Percentiles rank a stretch among this genome's conserved stretches.
Evolutionary conservation across 805 yeast genomes (phyloP).

Genomic region (Candida hispaniensis): DNA sequence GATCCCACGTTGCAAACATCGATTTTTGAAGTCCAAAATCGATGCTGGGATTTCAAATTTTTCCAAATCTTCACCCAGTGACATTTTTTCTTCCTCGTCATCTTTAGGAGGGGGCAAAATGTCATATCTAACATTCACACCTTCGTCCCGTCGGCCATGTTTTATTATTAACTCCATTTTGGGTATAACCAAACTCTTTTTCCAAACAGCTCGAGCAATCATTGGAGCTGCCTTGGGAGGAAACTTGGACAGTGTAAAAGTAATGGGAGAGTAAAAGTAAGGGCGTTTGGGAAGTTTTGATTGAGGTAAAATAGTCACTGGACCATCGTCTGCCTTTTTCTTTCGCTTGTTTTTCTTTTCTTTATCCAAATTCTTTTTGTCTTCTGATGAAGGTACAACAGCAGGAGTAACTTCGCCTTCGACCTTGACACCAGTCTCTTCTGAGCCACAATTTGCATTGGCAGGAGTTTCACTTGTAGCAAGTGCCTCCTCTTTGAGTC

Average conservation of each 20-base stretch:
- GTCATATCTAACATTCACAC: conserved; percentile 12
- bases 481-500: conserved; percentile 26
- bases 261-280: conserved; percentile 11
- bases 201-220: conserved; percentile 15
- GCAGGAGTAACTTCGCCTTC: conserved; percentile 1
- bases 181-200: conserved; percentile 8
- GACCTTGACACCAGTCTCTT: no score
- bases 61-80: conserved; percentile 13
- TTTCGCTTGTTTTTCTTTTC: conserved; percentile 14
- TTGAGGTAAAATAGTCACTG: conserved; percentile 4
- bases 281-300: conserved; percentile 9
- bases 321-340: conserved; percentile 14
- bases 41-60: conserved; percentile 7
- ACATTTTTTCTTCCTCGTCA: conserved; percentile 15
- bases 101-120: conserved; percentile 6
- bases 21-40: conserved; percentile 3
- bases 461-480: conserved; percentile 21
- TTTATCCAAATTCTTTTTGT: neutral
- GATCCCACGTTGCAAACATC: neutral
- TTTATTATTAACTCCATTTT: conserved; percentile 9
- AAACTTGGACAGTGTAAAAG: conserved; percentile 1
- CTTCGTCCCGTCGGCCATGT: conserved; percentile 12
- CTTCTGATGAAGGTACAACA: conserved; percentile 1
- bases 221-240: conserved; percentile 13
- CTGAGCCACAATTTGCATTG: no score